Conservation (phyloP, 2,329 filamentous ascomycete genomes). For the Sporothrix humicola region DNA sequence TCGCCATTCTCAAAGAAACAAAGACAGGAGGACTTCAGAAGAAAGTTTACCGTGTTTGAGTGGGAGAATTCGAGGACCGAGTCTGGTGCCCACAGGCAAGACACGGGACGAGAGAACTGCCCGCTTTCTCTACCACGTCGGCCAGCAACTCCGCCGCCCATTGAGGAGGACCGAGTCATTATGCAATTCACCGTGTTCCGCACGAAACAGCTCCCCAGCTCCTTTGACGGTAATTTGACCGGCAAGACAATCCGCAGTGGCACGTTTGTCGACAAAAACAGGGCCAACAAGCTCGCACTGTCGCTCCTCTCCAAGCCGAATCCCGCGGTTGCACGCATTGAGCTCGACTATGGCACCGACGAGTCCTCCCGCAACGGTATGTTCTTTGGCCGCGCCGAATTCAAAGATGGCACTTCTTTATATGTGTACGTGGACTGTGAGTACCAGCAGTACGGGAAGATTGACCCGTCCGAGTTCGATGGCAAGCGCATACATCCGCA, state of each 20-base stretch:
- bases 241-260: constrained; percentile 31
- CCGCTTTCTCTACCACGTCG: neutral
- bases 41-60: neutral
- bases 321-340: constrained; percentile 14
- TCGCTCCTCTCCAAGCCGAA: neutral
- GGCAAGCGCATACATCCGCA: constrained; percentile 24
- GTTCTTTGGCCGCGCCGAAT: constrained; percentile 34
- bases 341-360: constrained; percentile 30
- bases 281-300: constrained; percentile 35
- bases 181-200: constrained; percentile 37
- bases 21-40: neutral
- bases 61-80: neutral
- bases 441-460: constrained; percentile 33
- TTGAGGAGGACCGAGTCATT: constrained; percentile 27
- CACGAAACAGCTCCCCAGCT: constrained; percentile 16
- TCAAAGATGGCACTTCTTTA: constrained; percentile 14
- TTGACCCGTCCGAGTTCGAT: constrained; percentile 28
- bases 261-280: constrained; percentile 34
- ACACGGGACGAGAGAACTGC: neutral
- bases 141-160: neutral
- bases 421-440: constrained; percentile 36
- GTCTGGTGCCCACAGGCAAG: too few species aligned
- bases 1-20: constrained; percentile 4
- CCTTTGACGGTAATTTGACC: neutral
- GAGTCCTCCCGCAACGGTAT: constrained; percentile 34